These are phyloP conservation scores for Protomyces lactucae-debilis DNA, from an alignment of 1,139 yeast species.

Conservation along the genomic window DNA sequence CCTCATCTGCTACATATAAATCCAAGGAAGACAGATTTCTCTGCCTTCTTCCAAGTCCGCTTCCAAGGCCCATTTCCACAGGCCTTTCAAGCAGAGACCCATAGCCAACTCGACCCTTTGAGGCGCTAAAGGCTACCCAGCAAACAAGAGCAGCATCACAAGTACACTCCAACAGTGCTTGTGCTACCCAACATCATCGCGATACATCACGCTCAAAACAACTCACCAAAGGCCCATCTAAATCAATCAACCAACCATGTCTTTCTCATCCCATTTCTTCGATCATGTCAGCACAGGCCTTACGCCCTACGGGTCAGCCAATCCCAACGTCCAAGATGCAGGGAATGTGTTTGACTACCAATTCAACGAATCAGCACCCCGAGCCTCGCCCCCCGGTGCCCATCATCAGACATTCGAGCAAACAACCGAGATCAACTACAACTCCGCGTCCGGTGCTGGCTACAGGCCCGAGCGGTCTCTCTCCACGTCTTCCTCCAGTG, in stretches of 20 bases:
- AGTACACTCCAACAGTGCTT: no score
- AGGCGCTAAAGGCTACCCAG: not conserved
- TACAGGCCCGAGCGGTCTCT: not conserved
- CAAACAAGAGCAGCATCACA: not conserved
- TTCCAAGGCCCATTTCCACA: not conserved
- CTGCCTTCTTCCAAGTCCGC: not conserved
- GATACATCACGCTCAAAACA: no score
- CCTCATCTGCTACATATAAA: not conserved
- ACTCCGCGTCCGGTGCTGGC: not conserved
- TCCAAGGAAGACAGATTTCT: not conserved
- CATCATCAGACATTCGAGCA: not conserved
- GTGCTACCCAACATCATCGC: no score
- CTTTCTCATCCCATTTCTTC: not conserved
- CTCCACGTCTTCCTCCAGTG: not conserved
- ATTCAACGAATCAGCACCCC: not conserved
- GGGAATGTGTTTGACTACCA: not conserved
- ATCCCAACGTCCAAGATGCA: not conserved
- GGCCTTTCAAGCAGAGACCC: not conserved
- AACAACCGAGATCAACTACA: not conserved
- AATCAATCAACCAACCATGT: not conserved
- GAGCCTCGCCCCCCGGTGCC: not conserved
- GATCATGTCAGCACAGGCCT: not conserved
- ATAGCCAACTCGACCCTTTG: constrained; percentile 1
- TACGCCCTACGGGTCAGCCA: not conserved
- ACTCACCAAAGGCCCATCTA: no score